Evolutionary conservation across 2,329 filamentous ascomycete species (phyloP).

Genomic region (Chrysosporium keratinophilum): DNA sequence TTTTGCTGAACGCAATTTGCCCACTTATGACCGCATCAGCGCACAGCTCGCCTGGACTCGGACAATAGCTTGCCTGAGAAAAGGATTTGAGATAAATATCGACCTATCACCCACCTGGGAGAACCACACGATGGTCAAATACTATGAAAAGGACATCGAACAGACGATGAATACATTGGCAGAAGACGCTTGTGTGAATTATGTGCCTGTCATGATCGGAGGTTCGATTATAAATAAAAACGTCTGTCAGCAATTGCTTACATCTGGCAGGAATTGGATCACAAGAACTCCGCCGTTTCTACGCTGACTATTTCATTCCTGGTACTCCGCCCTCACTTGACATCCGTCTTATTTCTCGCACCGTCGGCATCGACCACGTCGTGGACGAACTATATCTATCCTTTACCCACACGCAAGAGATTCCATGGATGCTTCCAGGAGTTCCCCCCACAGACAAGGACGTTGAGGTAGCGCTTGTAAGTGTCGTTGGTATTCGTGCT

Average conservation of each 20-base stretch:
- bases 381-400: slow-evolving; percentile 51
- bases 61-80: slow-evolving; percentile 49
- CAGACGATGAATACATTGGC: slow-evolving; percentile 25
- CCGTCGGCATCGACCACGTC: slow-evolving; percentile 48
- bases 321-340: slow-evolving; percentile 42
- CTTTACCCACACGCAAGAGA: slow-evolving; percentile 47
- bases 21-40: slow-evolving; percentile 55
- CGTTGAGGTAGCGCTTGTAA: slow-evolving; percentile 49
- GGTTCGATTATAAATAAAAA: slow-evolving; percentile 23
- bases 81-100: slow-evolving; percentile 44
- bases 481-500: slow-evolving; percentile 45
- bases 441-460: slow-evolving; percentile 47
- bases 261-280: slow-evolving; percentile 29
- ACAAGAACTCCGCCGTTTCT: slow-evolving; percentile 41
- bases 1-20: slow-evolving; percentile 61
- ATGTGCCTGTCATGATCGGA: slow-evolving; percentile 28
- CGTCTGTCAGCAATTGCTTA: slow-evolving; percentile 3
- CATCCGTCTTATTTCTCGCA: slow-evolving; percentile 48
- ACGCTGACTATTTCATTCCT: slow-evolving; percentile 47
- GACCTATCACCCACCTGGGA: slow-evolving; percentile 27
- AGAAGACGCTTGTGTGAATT: slow-evolving; percentile 22
- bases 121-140: slow-evolving; percentile 20
- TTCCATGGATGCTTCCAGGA: slow-evolving; percentile 51
- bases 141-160: slow-evolving; percentile 25
- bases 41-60: slow-evolving; percentile 61